Base-by-base conservation (phyloP, 495 filamentous ascomycete genomes). In the Trichoderma orchidacearum region DNA sequence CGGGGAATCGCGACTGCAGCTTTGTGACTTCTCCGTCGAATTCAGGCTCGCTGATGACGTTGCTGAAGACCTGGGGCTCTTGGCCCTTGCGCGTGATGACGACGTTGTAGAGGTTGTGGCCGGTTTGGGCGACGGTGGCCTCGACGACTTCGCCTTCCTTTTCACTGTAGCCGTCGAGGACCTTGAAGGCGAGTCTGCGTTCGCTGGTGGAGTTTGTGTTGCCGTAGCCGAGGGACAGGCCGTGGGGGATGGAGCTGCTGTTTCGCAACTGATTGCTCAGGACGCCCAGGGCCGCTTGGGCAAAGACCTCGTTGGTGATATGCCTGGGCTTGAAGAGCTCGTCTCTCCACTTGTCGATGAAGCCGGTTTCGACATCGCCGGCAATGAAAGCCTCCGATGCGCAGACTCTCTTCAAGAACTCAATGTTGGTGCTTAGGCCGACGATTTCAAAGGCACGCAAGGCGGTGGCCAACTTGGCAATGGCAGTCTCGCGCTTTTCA, bases 361-460 rank as follows among this genome's bases (percentile, higher is more conserved):
- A 99, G 5, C 93, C 93, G 0, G 93, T 97, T 66, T 99, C 94
- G 6, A 98, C 90, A 11, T 90, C 83, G 11, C 91, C 93, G 18
- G 83, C 79, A 60, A 95, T 80, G 62, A 97, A 98, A 36, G 82
- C 86, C 8, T 82, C 77, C 63, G 86, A 90, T 30, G 77, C 76
- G 66, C 90, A 94, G 29, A 96, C 72, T 5, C 79, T 77, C 72
- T 97, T 99, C 35, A 99, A 62, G 64, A 97, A 97, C 67, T 96
- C 94, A 45, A 99, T 92, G 65, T 99, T 99, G 5, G 93, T 98
- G 63, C 86, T 84, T 15, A 91, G 80, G 1, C 93, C 93, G 1
- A 90, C 94, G 8, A 99, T 80, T 69, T 98, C 89, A 65, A 97
- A 98, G 53, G 90, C 80, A 57, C 88, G 86, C 27, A 97, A 69